These are phyloP conservation scores for Jaapia argillacea DNA, from an alignment of 768 basidiomycete species.

Conservation along the genomic window DNA sequence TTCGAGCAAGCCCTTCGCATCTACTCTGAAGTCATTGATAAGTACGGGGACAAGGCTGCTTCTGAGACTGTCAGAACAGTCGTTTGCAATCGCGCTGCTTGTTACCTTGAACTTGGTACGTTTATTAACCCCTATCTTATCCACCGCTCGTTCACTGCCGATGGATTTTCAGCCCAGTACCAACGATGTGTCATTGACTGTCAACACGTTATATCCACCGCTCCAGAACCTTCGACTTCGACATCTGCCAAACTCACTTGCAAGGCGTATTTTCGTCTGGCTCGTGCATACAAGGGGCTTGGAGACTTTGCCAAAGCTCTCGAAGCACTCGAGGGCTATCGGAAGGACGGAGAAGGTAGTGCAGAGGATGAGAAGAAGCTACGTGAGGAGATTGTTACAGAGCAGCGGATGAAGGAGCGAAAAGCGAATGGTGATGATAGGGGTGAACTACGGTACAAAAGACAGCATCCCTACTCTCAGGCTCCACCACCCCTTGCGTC, in stretches of 20 bases:
- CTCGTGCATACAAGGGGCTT: background rate
- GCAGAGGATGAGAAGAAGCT: background rate
- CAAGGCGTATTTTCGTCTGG: background rate
- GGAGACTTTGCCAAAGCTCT: background rate
- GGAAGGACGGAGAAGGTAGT: background rate
- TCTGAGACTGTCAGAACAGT: background rate
- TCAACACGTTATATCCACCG: background rate
- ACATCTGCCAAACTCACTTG: background rate
- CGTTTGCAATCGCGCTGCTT: background rate
- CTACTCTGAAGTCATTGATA: background rate
- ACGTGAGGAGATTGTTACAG: background rate
- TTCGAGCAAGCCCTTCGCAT: background rate
- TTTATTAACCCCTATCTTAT: too few relatives aligned
- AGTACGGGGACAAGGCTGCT: background rate
- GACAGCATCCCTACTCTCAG: background rate
- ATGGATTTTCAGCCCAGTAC: background rate
- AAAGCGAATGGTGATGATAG: background rate
- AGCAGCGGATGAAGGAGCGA: background rate
- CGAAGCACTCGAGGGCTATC: background rate
- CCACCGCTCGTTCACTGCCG: background rate
- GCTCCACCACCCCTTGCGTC: too few relatives aligned
- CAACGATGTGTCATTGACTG: background rate
- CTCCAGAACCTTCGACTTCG: background rate
- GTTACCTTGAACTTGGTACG: background rate
- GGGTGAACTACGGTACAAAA: background rate